These are phyloP conservation scores for Ophiocordyceps camponoti-rufipedis DNA, from an alignment of 2,329 filamentous ascomycete species.

Conservation along the genomic window DNA sequence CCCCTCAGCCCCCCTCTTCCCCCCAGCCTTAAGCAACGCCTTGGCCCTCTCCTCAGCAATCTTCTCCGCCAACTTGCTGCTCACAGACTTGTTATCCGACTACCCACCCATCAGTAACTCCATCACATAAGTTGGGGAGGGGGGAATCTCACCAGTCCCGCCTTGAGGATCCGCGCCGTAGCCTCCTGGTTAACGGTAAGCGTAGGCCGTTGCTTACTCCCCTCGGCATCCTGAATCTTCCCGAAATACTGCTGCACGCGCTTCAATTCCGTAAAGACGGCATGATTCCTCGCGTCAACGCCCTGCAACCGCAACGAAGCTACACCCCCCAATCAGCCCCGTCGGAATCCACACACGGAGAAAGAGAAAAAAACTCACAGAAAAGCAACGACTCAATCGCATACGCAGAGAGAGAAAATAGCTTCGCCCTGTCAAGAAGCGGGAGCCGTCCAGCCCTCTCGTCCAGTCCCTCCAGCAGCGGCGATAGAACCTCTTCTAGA, in stretches of 20 bases:
- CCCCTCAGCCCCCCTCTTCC: slow-evolving; percentile 3
- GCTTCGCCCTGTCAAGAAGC: slow-evolving; percentile 86
- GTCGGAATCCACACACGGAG: no score
- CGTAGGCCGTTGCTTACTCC: slow-evolving; percentile 28
- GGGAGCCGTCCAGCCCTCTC: slow-evolving; percentile 62
- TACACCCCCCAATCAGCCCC: background rate
- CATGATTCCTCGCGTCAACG: slow-evolving; percentile 64
- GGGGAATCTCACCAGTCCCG: slow-evolving; percentile 47
- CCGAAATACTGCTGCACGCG: slow-evolving; percentile 81
- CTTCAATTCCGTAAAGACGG: slow-evolving; percentile 69
- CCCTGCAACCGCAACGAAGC: slow-evolving; percentile 66
- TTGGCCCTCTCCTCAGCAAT: slow-evolving; percentile 37
- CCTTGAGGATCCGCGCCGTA: slow-evolving; percentile 64
- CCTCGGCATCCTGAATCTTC: slow-evolving; percentile 71
- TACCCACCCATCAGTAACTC: slow-evolving; percentile 5
- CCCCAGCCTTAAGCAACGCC: slow-evolving; percentile 27
- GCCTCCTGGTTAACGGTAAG: slow-evolving; percentile 53
- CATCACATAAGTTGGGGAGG: background rate
- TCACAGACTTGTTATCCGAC: slow-evolving; percentile 33
- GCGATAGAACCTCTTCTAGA: slow-evolving; percentile 54
- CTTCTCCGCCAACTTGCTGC: slow-evolving; percentile 32
- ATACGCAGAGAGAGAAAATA: slow-evolving; percentile 77
- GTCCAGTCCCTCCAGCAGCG: slow-evolving; percentile 51
- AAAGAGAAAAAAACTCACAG: slow-evolving; percentile 31
- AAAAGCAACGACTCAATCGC: slow-evolving; percentile 82